A percentile compares a stretch with the other conserved stretches of the same genome.
These are phyloP conservation scores for Coelastrella sp. DNA, from an alignment of 139 green algal genomes.

Conservation along the genomic window DNA sequence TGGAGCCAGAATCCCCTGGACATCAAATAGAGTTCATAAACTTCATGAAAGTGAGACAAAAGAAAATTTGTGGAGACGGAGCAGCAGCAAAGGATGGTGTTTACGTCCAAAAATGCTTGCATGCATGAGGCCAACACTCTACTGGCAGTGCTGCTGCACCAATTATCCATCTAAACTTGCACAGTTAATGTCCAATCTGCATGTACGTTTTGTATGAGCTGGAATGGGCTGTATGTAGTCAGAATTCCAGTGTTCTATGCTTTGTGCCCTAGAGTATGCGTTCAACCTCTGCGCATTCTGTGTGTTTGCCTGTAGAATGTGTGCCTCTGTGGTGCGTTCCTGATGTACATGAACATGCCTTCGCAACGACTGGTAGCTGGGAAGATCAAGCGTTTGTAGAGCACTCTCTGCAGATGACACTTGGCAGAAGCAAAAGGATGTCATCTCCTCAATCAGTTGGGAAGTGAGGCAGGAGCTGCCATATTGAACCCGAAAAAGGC, in stretches of 20 bases:
- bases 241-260: no score
- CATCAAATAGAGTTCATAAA: conserved; percentile 46
- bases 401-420: background rate
- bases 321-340: conserved; percentile 47
- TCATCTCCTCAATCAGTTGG: background rate
- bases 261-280: no score
- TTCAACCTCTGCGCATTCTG: background rate
- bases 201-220: background rate
- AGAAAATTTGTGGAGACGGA: background rate
- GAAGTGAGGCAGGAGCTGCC: no score
- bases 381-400: conserved; percentile 20
- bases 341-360: conserved; percentile 23
- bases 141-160: no score
- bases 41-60: conserved; percentile 51
- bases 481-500: no score
- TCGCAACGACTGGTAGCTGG: background rate
- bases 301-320: conserved; percentile 44
- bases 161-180: no score
- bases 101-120: no score
- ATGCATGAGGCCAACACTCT: no score
- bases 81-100: background rate
- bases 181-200: no score
- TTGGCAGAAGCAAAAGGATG: no score
- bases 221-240: no score
- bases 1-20: conserved; percentile 2